phyloP scores from a whole-genome alignment of 2,329 filamentous ascomycete genomes.

The Aspergillus alliaceus region DNA sequence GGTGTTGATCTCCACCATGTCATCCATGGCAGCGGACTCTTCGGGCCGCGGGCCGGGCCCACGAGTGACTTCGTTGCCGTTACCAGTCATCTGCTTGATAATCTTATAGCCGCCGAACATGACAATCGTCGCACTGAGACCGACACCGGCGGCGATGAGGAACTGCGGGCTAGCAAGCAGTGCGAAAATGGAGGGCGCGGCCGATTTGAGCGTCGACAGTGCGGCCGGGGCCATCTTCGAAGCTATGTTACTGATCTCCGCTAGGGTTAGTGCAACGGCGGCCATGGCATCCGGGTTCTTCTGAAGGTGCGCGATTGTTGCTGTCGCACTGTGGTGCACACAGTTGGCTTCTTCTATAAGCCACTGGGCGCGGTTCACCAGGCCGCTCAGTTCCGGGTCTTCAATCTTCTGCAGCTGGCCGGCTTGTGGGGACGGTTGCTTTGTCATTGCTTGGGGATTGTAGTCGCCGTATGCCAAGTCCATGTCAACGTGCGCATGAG shows the following conservation, averaged over 20 bases:
- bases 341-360: constrained; percentile 87
- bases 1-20: constrained; percentile 55
- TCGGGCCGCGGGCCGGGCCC: background rate
- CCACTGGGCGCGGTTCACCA: constrained; percentile 73
- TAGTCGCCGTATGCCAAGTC: constrained; percentile 86
- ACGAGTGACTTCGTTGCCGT: constrained; percentile 18
- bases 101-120: constrained; percentile 98
- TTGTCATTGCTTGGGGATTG: constrained; percentile 59
- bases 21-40: constrained; percentile 47
- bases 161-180: constrained; percentile 90
- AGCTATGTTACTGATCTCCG: constrained; percentile 81
- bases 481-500: constrained; percentile 68
- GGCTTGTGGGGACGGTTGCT: constrained; percentile 7
- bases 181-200: constrained; percentile 81
- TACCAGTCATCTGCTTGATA: constrained; percentile 73
- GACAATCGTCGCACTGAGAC: constrained; percentile 89
- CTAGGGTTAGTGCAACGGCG: constrained; percentile 87
- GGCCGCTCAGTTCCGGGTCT: constrained; percentile 61
- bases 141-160: constrained; percentile 84
- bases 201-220: constrained; percentile 71
- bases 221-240: constrained; percentile 83
- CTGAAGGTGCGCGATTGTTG: constrained; percentile 78
- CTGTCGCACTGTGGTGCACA: constrained; percentile 76
- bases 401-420: constrained; percentile 42
- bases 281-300: constrained; percentile 88